Evolutionary conservation across 306 rosid genomes (phyloP).

Genomic region (Medicago arabica): DNA sequence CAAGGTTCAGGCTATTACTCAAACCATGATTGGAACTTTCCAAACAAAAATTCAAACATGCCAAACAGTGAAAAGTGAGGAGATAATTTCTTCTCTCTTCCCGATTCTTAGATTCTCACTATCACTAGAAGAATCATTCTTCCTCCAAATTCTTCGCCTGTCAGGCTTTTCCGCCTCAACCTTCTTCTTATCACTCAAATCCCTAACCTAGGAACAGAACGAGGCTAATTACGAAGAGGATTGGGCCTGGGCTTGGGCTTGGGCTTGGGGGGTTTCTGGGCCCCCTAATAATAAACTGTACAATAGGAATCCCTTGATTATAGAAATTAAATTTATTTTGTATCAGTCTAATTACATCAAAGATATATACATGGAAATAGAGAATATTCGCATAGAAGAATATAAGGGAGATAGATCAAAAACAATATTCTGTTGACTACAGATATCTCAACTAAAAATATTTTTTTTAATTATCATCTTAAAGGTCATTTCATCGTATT

Average conservation of each 20-base stretch:
- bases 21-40: background rate
- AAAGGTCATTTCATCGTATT: background rate
- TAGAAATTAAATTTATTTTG: background rate
- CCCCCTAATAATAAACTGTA: constrained; percentile 37
- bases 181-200: constrained; percentile 12
- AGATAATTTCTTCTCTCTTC: background rate
- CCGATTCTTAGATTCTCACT: constrained; percentile 39
- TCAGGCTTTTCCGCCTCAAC: constrained; percentile 24
- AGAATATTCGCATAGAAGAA: background rate
- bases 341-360: background rate
- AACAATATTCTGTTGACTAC: background rate
- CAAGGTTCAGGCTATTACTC: no score
- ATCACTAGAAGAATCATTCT: constrained; percentile 45
- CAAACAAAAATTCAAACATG: background rate
- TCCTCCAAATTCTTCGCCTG: constrained; percentile 49
- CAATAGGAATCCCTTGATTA: no score
- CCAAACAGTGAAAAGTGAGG: background rate
- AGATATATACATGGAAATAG: background rate
- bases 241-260: constrained; percentile 4
- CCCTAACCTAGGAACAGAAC: constrained; percentile 43
- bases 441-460: background rate
- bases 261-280: constrained; percentile 49
- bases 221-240: constrained; percentile 35
- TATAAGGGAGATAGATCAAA: background rate
- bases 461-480: background rate